These are phyloP conservation scores for Aaosphaeria arxii DNA, from an alignment of 2,329 filamentous ascomycete genomes.

Conservation along the genomic window DNA sequence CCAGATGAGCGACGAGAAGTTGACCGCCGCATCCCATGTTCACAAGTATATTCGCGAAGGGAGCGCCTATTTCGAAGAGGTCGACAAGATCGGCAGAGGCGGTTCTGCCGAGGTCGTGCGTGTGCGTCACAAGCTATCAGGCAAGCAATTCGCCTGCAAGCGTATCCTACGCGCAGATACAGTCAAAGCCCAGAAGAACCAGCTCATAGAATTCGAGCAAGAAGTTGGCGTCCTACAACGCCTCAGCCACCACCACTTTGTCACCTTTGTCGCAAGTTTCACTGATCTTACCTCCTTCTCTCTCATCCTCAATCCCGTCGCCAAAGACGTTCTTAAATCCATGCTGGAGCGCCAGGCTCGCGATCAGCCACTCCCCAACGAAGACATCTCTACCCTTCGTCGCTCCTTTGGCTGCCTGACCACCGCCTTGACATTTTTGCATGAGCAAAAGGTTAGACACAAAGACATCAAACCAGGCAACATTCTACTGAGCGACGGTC, in stretches of 20 bases:
- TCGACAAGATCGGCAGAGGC: constrained; percentile 10
- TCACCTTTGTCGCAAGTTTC: constrained; percentile 13
- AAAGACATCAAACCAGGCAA: constrained; percentile 29
- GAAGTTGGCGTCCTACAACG: constrained; percentile 12
- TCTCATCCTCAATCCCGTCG: constrained; percentile 16
- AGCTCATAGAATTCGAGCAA: constrained; percentile 14
- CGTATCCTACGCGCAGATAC: constrained; percentile 8
- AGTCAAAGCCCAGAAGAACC: constrained; percentile 11
- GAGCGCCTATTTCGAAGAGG: constrained; percentile 10
- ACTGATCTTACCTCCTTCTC: constrained; percentile 13
- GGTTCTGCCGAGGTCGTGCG: constrained; percentile 13
- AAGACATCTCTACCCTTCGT: constrained; percentile 1
- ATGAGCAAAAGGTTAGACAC: constrained; percentile 11
- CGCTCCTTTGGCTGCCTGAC: constrained; percentile 2
- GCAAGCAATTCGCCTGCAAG: constrained; percentile 13
- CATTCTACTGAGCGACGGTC: constrained; percentile 14
- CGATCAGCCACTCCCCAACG: constrained; percentile 5
- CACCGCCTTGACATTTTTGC: constrained; percentile 1
- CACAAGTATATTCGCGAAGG: constrained; percentile 11
- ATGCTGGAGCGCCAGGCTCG: constrained; percentile 16
- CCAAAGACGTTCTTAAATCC: constrained; percentile 16
- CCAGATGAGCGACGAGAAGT: constrained; percentile 14
- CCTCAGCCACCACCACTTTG: constrained; percentile 12
- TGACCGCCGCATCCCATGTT: constrained; percentile 4
- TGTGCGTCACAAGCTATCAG: constrained; percentile 13